Base-by-base conservation (phyloP, 345 rosid genomes). In the Arabis alpina region DNA sequence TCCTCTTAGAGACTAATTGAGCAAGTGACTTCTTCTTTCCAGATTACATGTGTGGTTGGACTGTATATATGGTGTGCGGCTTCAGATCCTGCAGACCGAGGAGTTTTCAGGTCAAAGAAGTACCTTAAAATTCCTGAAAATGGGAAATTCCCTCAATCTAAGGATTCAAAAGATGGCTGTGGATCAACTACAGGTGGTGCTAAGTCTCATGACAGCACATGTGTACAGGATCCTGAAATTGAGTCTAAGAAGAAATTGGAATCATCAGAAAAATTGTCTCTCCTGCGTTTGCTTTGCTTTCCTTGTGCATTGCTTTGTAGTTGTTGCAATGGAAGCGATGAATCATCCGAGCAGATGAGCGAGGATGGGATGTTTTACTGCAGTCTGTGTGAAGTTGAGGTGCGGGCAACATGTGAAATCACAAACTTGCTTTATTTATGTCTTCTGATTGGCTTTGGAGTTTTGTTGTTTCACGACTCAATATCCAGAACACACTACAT, bases 361-460 rank as follows among this genome's bases (percentile, higher is more conserved):
- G 98, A 94, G 81, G 99, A 94, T 74, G 99, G 97, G 72, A 88
- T 91, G 99, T 94, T 88, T 81, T 94, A 84, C 73, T 94, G 98
- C 80, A 91, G 96, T 75, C 86, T 94, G 74, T 94, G 99, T 77
- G 97, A 91, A 83, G 96, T 89, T 42, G 98, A 94, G 99, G 99
- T 94, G 64, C 30, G 4, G 30, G 30, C 30, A 28, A 28, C 30
- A 28, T 28, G 3, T 28, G 30, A 28, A 28, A 28, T 28, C 30
- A 2, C 30, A 28, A 28, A 28, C 30, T 28, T 28, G 30, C 4
- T 3, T 28, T 28, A 28, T n/a, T 28, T 28, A 28, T 28, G 30
- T 28, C 30, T 28, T 28, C 30, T 28, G 30, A 28, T 28, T 28
- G 30, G 30, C 30, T 28, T 4, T 28, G 30, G 30, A 28, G 30